These are phyloP conservation scores for Sordariomycetes sp. DNA, from an alignment of 2,329 filamentous ascomycete species.

Conservation along the genomic window DNA sequence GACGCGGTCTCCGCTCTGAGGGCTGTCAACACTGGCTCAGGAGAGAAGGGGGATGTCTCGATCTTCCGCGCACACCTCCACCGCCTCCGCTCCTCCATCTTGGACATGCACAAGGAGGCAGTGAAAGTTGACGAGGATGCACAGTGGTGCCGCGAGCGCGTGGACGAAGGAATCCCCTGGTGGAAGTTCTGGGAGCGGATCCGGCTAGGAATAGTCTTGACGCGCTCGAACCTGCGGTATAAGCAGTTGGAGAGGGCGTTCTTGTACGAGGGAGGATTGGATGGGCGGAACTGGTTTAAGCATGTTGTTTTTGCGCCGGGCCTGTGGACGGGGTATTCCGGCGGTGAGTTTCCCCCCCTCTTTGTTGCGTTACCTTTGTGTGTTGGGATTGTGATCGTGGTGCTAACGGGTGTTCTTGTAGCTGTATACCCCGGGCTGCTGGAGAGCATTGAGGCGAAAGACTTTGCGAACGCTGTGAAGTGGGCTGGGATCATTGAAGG, in stretches of 20 bases:
- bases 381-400: slow-evolving; percentile 7
- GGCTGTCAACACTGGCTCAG: slow-evolving; percentile 9
- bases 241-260: slow-evolving; percentile 77
- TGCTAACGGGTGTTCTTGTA: slow-evolving; percentile 13
- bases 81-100: slow-evolving; percentile 25
- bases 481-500: slow-evolving; percentile 50
- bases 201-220: slow-evolving; percentile 51
- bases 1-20: slow-evolving; percentile 18
- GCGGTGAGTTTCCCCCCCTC: slow-evolving; percentile 36
- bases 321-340: slow-evolving; percentile 82
- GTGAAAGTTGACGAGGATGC: slow-evolving; percentile 33
- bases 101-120: slow-evolving; percentile 26
- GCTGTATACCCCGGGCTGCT: slow-evolving; percentile 52
- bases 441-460: slow-evolving; percentile 50
- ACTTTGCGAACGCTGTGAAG: slow-evolving; percentile 45
- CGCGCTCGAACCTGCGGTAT: slow-evolving; percentile 66
- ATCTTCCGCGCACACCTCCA: slow-evolving; percentile 27
- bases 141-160: slow-evolving; percentile 28
- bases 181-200: slow-evolving; percentile 65
- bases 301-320: slow-evolving; percentile 90
- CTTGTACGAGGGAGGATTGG: slow-evolving; percentile 63
- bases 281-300: slow-evolving; percentile 81
- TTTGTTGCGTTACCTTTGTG: background rate
- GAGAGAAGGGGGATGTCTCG: slow-evolving; percentile 21
- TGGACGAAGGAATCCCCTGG: slow-evolving; percentile 55